Evolutionary conservation across 768 basidiomycete genomes (phyloP), one percentile per base, ranked within the genome.

Genomic region (Astraeus odoratus): DNA sequence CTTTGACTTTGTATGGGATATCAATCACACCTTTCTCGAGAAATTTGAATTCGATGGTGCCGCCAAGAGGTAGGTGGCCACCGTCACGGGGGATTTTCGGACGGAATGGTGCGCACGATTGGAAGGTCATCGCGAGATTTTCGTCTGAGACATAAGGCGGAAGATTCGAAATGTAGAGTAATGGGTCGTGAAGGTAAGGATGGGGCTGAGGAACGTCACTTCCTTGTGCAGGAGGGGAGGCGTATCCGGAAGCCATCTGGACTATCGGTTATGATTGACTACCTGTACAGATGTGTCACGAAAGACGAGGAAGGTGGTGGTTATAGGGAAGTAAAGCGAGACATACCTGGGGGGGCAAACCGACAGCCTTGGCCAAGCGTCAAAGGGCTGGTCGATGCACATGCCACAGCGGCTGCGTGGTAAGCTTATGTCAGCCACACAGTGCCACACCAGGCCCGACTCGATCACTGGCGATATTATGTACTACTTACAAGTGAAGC

Each of bases 41-140:
- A 57, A 73, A 82, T 62, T 78, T 87, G 72, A 91, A 92, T 64
- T 91, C 86, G 59, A 92, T 87, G 48, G 79, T 84, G 25, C 86
- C 88, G 42, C 76, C 73, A 23, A 86, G 63, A 23, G 74, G 65
- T 46, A 67, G 68, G 54, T 67, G 68, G 41, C 69, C 53, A 2
- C 64, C 72, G 65, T 86, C 83, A 58, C 83, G 80, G 39, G 65
- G 59, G 52, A 92, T 83, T 62, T 74, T 83, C 34, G 86, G 88
- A 57, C 88, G 77, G 70, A 89, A 87, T 5, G 87, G 89, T 19
- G 82, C 83, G 59, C 86, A 90, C 52, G 72, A 68, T 52, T 80
- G 74, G 55, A 92, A 81, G 2, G 85, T 80, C 50, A 75, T 55
- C 2, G 88, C 89, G 19, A 92, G 72, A 54, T 80, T 81, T 57